Evolutionary conservation across 1,284 basidiomycete genomes (phyloP), one percentile per base, ranked within the genome.

Genomic region (Ganoderma resinaceum): DNA sequence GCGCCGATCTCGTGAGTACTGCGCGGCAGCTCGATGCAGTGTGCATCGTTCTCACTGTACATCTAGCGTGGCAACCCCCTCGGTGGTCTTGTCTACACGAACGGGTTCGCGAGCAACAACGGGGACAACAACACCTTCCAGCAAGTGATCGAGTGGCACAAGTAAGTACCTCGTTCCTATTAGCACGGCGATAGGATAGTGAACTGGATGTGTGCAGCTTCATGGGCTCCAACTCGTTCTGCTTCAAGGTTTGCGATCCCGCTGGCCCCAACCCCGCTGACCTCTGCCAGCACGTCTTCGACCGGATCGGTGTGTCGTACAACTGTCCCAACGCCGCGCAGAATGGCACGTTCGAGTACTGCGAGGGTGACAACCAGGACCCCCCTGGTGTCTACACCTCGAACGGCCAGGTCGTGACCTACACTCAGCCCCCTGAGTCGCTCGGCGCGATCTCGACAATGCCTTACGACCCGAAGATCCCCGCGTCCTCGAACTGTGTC

Each of bases 401-500:
- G 9, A 76, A 80, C 68, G 85, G 87, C 67, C 75, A 76, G 42
- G 81, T 82, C 29, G 67, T 78, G 70, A 86, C 86, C 31, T 91
- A 87, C 80, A 80, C 82, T 35, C 90, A 92, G 79, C 88, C 89
- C 31, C 80, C 88, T 53, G 87, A 91, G 73, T 84, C 85, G 14
- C 81, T 89, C 46, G 87, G 89, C 14, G 77, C 85, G 6, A 88
- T 89, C 76, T 79, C 79, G 52, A 83, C 83, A 9, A 82, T 92
- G 46, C 91, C 92, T 0, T 94, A 91, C 81, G 82, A 82, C 0
- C 82, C 91, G 12, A 78, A 77, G 9, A 78, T 89, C 38, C 91
- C 93, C 9, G 79, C 87, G 0, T 87, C 86, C 33, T 89, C 87
- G 60, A 87, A 87, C 80, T 95, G 93, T 77, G 81, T 83, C 33